These are phyloP conservation scores for Chaetomiaceae sp. DNA, from an alignment of 2,329 filamentous ascomycete genomes.

Conservation along the genomic window DNA sequence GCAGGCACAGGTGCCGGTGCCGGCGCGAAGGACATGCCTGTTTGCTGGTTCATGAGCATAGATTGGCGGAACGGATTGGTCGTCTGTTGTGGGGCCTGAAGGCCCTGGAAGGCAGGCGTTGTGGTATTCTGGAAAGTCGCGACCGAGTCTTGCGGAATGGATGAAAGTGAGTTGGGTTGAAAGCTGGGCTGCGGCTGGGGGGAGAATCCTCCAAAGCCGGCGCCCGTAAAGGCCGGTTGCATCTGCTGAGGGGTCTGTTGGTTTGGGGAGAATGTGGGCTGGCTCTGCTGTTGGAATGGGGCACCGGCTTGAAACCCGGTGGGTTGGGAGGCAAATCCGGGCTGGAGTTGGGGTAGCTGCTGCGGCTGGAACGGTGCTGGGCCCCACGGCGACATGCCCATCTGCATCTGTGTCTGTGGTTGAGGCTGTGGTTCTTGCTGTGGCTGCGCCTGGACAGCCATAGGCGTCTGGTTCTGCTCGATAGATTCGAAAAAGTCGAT, in stretches of 20 bases:
- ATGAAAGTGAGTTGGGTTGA: constrained; percentile 47
- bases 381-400: constrained; percentile 38
- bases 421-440: constrained; percentile 36
- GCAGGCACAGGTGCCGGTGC: constrained; percentile 3
- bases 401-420: constrained; percentile 31
- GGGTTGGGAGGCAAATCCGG: constrained; percentile 40
- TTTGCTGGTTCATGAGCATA: constrained; percentile 62
- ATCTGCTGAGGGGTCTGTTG: constrained; percentile 41
- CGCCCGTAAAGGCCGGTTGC: constrained; percentile 57
- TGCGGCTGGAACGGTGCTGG: constrained; percentile 34
- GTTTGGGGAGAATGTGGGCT: constrained; percentile 33
- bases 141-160: constrained; percentile 56
- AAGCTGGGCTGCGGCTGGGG: constrained; percentile 62
- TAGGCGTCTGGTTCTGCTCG: constrained; percentile 77
- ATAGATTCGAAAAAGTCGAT: constrained; percentile 96
- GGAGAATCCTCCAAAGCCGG: constrained; percentile 79
- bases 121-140: constrained; percentile 47
- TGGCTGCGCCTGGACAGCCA: constrained; percentile 46
- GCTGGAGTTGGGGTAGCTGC: constrained; percentile 37
- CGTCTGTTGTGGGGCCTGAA: constrained; percentile 52
- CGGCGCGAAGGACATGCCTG: constrained; percentile 24
- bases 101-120: constrained; percentile 40
- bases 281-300: constrained; percentile 37
- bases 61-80: constrained; percentile 96
- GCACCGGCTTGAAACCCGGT: constrained; percentile 39